Percentiles rank a stretch among this genome's conserved stretches.
Evolutionary conservation across 768 basidiomycete genomes (phyloP).

Genomic region (Mycena galericulata): DNA sequence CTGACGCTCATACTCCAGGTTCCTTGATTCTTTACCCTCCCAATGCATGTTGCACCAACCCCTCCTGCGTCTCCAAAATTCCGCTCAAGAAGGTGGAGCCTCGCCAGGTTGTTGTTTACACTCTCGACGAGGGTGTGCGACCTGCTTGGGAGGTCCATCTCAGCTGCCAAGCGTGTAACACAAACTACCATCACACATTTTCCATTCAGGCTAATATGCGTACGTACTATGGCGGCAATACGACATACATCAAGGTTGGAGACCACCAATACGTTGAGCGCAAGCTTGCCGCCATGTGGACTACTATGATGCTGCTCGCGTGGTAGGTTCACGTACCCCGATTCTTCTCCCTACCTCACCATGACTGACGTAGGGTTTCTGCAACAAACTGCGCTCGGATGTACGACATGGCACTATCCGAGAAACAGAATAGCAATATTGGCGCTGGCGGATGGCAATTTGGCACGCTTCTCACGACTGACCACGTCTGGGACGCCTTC

Average conservation of each 20-base stretch:
- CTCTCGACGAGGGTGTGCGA: constrained; percentile 31
- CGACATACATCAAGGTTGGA: constrained; percentile 38
- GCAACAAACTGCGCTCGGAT: constrained; percentile 34
- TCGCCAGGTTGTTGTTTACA: constrained; percentile 33
- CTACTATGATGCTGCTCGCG: constrained; percentile 35
- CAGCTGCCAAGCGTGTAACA: constrained; percentile 35
- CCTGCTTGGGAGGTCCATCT: constrained; percentile 40
- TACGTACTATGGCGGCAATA: constrained; percentile 37
- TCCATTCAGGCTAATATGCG: constrained; percentile 25
- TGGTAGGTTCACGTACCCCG: constrained; percentile 25
- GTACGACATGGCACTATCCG: constrained; percentile 34
- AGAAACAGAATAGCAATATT: constrained; percentile 15
- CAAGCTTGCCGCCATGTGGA: constrained; percentile 32
- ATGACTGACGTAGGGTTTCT: constrained; percentile 18
- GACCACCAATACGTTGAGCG: constrained; percentile 43
- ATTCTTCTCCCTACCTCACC: background rate
- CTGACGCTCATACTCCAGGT: background rate
- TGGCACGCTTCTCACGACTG: constrained; percentile 26
- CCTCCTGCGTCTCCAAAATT: background rate
- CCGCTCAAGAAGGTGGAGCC: constrained; percentile 38
- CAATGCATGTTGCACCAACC: background rate
- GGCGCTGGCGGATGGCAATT: constrained; percentile 35
- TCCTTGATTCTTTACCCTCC: constrained; percentile 5
- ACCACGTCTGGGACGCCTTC: too few relatives aligned
- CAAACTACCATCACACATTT: constrained; percentile 38